Percentiles rank a stretch among this genome's conserved stretches.
These are phyloP conservation scores for Sugiyamaella qingdaonensis DNA, from an alignment of 805 yeast species.

Conservation along the genomic window DNA sequence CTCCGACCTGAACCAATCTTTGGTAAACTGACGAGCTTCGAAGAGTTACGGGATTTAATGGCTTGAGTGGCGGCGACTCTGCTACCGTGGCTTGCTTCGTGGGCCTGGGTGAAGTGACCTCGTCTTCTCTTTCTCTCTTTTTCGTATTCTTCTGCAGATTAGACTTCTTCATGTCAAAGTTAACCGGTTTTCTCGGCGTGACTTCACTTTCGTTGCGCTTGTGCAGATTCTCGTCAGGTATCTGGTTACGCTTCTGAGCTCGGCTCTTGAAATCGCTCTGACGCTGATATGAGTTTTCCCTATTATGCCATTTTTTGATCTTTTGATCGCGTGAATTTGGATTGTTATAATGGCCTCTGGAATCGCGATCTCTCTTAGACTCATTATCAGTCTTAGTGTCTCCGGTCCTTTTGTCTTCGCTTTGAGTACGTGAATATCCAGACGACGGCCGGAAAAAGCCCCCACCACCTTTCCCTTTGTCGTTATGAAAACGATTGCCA, in stretches of 20 bases:
- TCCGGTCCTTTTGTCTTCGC: too few species aligned
- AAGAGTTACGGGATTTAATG: constrained; percentile 7
- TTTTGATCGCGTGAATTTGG: background rate
- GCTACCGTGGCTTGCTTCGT: background rate
- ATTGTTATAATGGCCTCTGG: background rate
- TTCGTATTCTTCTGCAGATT: too few species aligned
- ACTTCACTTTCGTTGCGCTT: background rate
- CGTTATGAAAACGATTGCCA: too few species aligned
- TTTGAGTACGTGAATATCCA: too few species aligned
- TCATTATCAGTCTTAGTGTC: too few species aligned
- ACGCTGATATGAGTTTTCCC: background rate
- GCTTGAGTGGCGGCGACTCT: background rate
- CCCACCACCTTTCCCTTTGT: too few species aligned
- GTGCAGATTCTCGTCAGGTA: background rate
- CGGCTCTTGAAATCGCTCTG: background rate
- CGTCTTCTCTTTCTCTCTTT: too few species aligned
- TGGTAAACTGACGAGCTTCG: constrained; percentile 44
- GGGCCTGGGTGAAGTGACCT: background rate
- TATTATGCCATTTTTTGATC: background rate
- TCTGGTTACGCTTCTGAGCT: background rate
- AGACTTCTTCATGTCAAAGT: background rate
- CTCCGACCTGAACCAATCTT: constrained; percentile 89
- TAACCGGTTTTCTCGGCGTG: background rate
- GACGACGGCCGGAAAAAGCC: too few species aligned
- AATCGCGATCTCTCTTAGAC: too few species aligned